Conservation (phyloP, 305 asterid genomes). For the Solanum chacoense region DNA sequence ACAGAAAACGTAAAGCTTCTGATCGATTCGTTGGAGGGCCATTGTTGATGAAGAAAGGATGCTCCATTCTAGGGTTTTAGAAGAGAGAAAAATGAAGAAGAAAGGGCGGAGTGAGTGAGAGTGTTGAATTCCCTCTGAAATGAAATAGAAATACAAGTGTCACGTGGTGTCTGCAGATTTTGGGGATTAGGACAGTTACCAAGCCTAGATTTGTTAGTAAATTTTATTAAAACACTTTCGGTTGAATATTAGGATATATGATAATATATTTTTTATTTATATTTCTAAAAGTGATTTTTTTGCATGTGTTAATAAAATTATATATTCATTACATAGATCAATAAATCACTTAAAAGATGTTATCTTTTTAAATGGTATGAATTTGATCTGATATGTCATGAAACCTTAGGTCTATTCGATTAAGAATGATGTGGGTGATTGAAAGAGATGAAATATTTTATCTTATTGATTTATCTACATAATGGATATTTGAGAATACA, state of each 20-base stretch:
- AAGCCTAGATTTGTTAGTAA: neutral
- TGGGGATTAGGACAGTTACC: neutral
- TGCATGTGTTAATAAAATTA: no score
- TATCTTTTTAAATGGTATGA: neutral
- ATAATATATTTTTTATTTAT: no score
- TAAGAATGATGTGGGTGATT: neutral
- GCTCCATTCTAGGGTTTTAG: conserved; percentile 30
- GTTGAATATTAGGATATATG: neutral
- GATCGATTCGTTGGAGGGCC: conserved; percentile 13
- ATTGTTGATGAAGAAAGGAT: conserved; percentile 44
- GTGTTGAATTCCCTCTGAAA: neutral
- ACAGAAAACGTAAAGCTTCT: conserved; percentile 55
- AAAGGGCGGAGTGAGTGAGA: neutral
- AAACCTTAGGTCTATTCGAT: no score
- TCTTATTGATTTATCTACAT: no score
- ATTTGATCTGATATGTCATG: neutral
- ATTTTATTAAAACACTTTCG: neutral
- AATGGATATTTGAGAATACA: no score
- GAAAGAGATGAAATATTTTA: no score
- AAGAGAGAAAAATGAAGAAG: neutral
- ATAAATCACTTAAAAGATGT: no score
- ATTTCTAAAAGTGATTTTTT: no score
- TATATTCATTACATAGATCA: no score
- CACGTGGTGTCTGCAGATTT: neutral
- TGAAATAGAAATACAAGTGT: neutral